Base-by-base conservation (phyloP, 1,284 basidiomycete species). In the Neonothopanus nambi region DNA sequence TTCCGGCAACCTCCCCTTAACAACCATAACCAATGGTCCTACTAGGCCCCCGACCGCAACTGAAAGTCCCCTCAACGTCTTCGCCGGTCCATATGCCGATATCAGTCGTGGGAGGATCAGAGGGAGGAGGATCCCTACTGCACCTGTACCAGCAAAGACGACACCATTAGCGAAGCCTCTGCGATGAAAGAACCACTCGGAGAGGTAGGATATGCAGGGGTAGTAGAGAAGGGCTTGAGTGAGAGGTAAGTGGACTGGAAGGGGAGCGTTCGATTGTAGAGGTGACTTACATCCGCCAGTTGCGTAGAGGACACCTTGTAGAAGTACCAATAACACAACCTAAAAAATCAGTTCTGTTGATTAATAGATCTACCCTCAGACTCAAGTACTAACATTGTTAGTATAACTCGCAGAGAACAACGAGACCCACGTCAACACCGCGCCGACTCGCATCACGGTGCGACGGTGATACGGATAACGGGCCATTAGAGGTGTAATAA, bases 121-220 rank as follows among this genome's bases (percentile, higher is more conserved):
- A 0, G 74, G 74, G 7, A 72, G 58, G 8, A 76, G n/a, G 1
- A 74, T 56, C 8, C 74, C 74, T 6, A 69, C 73, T 1, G 61
- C 63, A 0, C 68, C 63, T 12, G 70, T 69, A 0, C 72, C 76
- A 5, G 75, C 73, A 45, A 72, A 72, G 23, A 77, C 67, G 33
- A 74, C 63, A 0, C 76, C 74, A 48, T 70, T 72, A 2, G 76
- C 76, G 11, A 74, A 60, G 0, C 76, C 76, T 17, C 73, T 59
- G 0, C 68, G 65, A 3, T 55, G 57, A 20, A 73, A 64, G 54
- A 78, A 78, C 76, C 76, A 78, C 51, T 77, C 74, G 0, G 70
- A 66, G 52, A 78, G 59, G 56, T 67, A 74, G 15, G 65, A 68
- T 13, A 76, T 64, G 28, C 63, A 65, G 1, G 71, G 68, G 8